phyloP scores from a whole-genome alignment of 768 basidiomycete species.

The Suillus weaverae region DNA sequence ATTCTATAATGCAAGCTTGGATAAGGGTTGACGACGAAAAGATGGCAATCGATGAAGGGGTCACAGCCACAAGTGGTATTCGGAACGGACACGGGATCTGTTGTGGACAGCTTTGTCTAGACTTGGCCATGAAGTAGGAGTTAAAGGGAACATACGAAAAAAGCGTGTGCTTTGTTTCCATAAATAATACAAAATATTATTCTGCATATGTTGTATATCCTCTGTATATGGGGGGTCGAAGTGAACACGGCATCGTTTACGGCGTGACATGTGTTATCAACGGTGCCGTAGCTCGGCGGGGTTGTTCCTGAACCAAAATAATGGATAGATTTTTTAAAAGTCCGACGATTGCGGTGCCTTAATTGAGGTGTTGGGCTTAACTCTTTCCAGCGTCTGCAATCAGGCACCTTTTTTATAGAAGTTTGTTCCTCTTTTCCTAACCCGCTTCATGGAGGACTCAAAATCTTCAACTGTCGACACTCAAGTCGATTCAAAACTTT shows the following conservation, averaged over 20 bases:
- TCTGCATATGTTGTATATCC: too few relatives aligned
- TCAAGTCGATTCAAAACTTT: slow-evolving; percentile 15
- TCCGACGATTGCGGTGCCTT: slow-evolving; percentile 37
- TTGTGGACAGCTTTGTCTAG: slow-evolving; percentile 3
- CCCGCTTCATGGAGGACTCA: slow-evolving; percentile 35
- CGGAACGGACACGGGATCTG: slow-evolving; percentile 1
- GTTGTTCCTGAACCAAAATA: slow-evolving; percentile 33
- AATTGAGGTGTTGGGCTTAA: slow-evolving; percentile 31
- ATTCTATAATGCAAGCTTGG: slow-evolving; percentile 3
- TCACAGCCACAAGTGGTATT: slow-evolving; percentile 5
- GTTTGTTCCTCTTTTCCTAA: slow-evolving; percentile 34
- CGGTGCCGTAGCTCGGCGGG: slow-evolving; percentile 39
- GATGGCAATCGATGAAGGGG: background rate
- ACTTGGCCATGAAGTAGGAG: slow-evolving; percentile 7
- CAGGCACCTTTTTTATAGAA: slow-evolving; percentile 36
- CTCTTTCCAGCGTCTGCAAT: slow-evolving; percentile 31
- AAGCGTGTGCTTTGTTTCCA: slow-evolving; percentile 5
- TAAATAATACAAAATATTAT: background rate
- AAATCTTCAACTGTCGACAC: slow-evolving; percentile 30
- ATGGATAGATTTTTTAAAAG: slow-evolving; percentile 25
- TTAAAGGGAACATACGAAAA: slow-evolving; percentile 8
- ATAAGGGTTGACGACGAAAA: background rate
- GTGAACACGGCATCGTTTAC: slow-evolving; percentile 10
- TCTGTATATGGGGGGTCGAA: background rate
- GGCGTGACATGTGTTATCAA: slow-evolving; percentile 22